Conservation (phyloP, 2,329 filamentous ascomycete species). For the Aspergillus arachidicola region DNA sequence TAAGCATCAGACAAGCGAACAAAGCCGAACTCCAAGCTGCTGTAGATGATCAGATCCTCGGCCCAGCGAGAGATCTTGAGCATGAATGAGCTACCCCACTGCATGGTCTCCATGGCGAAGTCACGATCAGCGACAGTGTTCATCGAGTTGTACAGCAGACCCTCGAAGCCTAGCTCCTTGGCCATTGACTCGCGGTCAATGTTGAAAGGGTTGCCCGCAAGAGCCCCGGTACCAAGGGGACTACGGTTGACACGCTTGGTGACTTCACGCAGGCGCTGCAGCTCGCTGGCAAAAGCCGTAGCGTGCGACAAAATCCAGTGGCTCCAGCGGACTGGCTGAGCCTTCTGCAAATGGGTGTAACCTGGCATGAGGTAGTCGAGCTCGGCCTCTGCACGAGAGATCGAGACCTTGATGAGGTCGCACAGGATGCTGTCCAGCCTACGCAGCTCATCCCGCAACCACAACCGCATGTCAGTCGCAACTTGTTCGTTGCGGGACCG, state of each 20-base stretch:
- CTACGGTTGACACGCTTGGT: constrained; percentile 71
- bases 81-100: constrained; percentile 79
- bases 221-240: constrained; percentile 73
- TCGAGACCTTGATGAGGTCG: constrained; percentile 69
- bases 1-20: constrained; percentile 77
- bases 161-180: constrained; percentile 77
- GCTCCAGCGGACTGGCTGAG: constrained; percentile 77
- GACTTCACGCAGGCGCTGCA: constrained; percentile 75
- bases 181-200: constrained; percentile 81
- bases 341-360: constrained; percentile 85
- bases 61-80: constrained; percentile 77
- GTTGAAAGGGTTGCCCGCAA: constrained; percentile 80
- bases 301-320: constrained; percentile 81
- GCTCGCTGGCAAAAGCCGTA: constrained; percentile 70
- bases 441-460: constrained; percentile 75
- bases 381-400: constrained; percentile 70
- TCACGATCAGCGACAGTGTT: constrained; percentile 75
- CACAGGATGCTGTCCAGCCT: constrained; percentile 70
- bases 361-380: constrained; percentile 81
- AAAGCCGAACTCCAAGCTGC: constrained; percentile 74
- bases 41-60: constrained; percentile 86
- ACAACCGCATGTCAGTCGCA: constrained; percentile 86
- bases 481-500: constrained; percentile 90
- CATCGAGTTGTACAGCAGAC: constrained; percentile 76
- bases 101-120: constrained; percentile 79